A percentile compares a stretch with the other conserved stretches of the same genome.
Evolutionary conservation across 805 yeast species (phyloP).

Genomic region (Saccharomycopsis amapae): DNA sequence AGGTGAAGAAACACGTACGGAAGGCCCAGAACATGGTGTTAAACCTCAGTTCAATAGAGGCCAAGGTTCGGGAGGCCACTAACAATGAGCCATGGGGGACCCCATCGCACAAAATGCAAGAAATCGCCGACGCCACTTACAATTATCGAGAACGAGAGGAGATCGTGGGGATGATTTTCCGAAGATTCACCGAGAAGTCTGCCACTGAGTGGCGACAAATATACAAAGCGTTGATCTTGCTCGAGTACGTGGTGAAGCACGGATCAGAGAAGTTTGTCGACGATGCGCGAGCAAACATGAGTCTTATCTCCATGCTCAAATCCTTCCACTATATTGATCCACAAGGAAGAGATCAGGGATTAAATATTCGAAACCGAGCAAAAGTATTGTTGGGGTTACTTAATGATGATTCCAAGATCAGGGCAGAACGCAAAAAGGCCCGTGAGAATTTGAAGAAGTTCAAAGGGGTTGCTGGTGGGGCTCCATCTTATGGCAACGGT

Average conservation of each 20-base stretch:
- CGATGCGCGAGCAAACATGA: conserved; percentile 67
- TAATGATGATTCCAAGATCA: conserved; percentile 31
- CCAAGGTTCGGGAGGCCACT: conserved; percentile 94
- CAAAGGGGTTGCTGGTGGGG: conserved; percentile 6
- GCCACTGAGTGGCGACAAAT: conserved; percentile 98
- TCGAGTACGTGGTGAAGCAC: conserved; percentile 83
- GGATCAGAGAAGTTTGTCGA: conserved; percentile 94
- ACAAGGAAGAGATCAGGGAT: conserved; percentile 91
- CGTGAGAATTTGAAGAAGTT: conserved; percentile 7
- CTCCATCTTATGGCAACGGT: conserved; percentile 3
- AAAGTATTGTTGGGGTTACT: conserved; percentile 64
- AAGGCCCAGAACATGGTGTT: conserved; percentile 94
- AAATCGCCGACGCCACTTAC: conserved; percentile 89
- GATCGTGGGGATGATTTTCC: conserved; percentile 62
- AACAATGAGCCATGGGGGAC: conserved; percentile 99
- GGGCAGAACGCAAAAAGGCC: conserved; percentile 37
- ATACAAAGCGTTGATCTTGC: conserved; percentile 83
- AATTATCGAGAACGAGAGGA: conserved; percentile 76
- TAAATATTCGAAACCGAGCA: conserved; percentile 86
- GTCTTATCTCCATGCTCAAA: conserved; percentile 77
- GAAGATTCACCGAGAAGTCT: conserved; percentile 89
- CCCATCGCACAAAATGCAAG: conserved; percentile 81
- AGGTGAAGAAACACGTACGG: conserved; percentile 93
- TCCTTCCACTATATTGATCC: conserved; percentile 90
- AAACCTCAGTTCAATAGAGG: conserved; percentile 93